A percentile compares a stretch with the other conserved stretches of the same genome.
phyloP scores from a whole-genome alignment of 768 basidiomycete species.

The Rhodocollybia butyracea region DNA sequence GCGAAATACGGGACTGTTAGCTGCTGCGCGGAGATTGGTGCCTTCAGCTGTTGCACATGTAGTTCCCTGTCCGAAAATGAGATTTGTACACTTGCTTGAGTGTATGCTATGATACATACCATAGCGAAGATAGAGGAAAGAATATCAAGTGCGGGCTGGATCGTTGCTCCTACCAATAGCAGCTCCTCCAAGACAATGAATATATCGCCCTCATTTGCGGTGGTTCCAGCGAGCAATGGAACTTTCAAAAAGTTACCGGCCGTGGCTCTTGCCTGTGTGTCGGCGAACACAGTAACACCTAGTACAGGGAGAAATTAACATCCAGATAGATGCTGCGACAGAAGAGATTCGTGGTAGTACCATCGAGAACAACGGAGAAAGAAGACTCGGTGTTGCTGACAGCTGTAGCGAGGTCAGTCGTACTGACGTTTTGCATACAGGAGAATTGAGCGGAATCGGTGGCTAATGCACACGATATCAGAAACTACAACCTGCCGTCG shows the following conservation, averaged over 20 bases:
- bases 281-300: slow-evolving; percentile 32
- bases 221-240: slow-evolving; percentile 28
- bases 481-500: background rate
- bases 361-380: slow-evolving; percentile 29
- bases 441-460: slow-evolving; percentile 26
- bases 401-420: slow-evolving; percentile 27
- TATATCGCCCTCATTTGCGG: slow-evolving; percentile 32
- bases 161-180: slow-evolving; percentile 22
- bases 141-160: slow-evolving; percentile 26
- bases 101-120: slow-evolving; percentile 17
- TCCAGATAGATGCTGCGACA: slow-evolving; percentile 1
- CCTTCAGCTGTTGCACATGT: slow-evolving; percentile 28
- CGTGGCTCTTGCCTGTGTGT: slow-evolving; percentile 21
- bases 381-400: slow-evolving; percentile 24
- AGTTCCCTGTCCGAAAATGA: too few relatives aligned
- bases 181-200: slow-evolving; percentile 27
- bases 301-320: background rate
- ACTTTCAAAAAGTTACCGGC: slow-evolving; percentile 27
- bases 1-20: slow-evolving; percentile 26
- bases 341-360: slow-evolving; percentile 12
- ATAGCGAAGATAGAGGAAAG: slow-evolving; percentile 27
- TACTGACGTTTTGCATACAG: slow-evolving; percentile 34
- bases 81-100: too few relatives aligned
- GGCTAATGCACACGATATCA: slow-evolving; percentile 7
- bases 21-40: slow-evolving; percentile 23